phyloP scores from a whole-genome alignment of 192 early-diverging fungal species.

The Coemansia sp. region DNA sequence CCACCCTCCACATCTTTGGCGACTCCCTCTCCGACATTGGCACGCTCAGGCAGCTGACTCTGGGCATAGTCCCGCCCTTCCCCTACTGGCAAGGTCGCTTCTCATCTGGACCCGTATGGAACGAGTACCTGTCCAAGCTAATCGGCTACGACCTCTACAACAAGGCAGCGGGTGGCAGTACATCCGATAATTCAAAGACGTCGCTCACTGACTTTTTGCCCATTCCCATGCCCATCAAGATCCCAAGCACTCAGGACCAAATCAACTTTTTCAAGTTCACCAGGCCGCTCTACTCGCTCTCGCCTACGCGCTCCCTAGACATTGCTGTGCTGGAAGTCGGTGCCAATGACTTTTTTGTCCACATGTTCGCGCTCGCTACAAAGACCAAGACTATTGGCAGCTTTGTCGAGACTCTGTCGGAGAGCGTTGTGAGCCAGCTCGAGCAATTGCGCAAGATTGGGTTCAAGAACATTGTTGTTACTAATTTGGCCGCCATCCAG shows the following conservation, averaged over 20 bases:
- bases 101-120: slow-evolving; percentile 29
- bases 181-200: slow-evolving; percentile 20
- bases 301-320: slow-evolving; percentile 16
- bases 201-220: slow-evolving; percentile 11
- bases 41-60: slow-evolving; percentile 21
- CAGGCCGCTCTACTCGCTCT: slow-evolving; percentile 7
- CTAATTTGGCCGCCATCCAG: slow-evolving; percentile 34
- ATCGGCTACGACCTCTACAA: slow-evolving; percentile 22
- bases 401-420: slow-evolving; percentile 26
- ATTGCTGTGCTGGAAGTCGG: slow-evolving; percentile 35
- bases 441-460: slow-evolving; percentile 33
- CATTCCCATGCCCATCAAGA: slow-evolving; percentile 16
- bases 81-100: slow-evolving; percentile 43
- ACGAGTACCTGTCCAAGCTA: slow-evolving; percentile 38
- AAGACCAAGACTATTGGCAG: slow-evolving; percentile 12
- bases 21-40: slow-evolving; percentile 31
- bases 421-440: slow-evolving; percentile 20
- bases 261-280: slow-evolving; percentile 33
- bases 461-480: slow-evolving; percentile 40
- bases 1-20: slow-evolving; percentile 34
- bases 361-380: slow-evolving; percentile 20
- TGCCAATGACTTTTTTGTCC: slow-evolving; percentile 35
- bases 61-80: slow-evolving; percentile 21
- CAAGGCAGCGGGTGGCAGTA: slow-evolving; percentile 28
- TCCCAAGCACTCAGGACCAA: slow-evolving; percentile 39